phyloP scores from a whole-genome alignment of 2,329 filamentous ascomycete genomes.

The Magnaporthales sp. region DNA sequence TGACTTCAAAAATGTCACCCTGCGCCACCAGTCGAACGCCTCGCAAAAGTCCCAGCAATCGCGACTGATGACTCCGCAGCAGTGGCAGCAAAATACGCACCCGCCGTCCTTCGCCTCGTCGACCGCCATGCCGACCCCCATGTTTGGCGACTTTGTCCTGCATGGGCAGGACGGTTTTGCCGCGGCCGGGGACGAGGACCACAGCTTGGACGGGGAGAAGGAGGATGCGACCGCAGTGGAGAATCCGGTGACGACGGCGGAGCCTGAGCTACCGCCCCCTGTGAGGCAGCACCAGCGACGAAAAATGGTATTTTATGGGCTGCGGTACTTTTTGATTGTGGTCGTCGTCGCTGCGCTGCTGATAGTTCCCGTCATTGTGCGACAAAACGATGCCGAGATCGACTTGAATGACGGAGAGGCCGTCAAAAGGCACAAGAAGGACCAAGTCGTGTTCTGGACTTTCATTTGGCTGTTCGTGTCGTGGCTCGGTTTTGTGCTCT shows the following conservation, averaged over 20 bases:
- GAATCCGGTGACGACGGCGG: neutral
- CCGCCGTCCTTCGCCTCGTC: slow-evolving; percentile 1
- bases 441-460: slow-evolving; percentile 14
- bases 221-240: neutral
- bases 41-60: neutral
- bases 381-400: slow-evolving; percentile 11
- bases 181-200: neutral
- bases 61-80: neutral
- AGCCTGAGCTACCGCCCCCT: neutral
- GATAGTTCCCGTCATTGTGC: slow-evolving; percentile 13
- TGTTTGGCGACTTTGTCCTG: neutral
- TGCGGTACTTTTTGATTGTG: slow-evolving; percentile 13
- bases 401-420: slow-evolving; percentile 6
- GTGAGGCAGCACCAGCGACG: slow-evolving; percentile 3
- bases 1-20: neutral
- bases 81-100: slow-evolving; percentile 2
- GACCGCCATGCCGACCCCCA: neutral
- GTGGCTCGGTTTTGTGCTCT: slow-evolving; percentile 14
- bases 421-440: slow-evolving; percentile 9
- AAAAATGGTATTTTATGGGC: slow-evolving; percentile 8
- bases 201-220: neutral
- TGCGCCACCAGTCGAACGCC: neutral
- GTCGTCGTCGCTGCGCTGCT: slow-evolving; percentile 11
- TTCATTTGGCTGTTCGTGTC: slow-evolving; percentile 14
- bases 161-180: neutral